Evolutionary conservation across 345 rosid species (phyloP).

Genomic region (Eucalyptus erythrocorys): DNA sequence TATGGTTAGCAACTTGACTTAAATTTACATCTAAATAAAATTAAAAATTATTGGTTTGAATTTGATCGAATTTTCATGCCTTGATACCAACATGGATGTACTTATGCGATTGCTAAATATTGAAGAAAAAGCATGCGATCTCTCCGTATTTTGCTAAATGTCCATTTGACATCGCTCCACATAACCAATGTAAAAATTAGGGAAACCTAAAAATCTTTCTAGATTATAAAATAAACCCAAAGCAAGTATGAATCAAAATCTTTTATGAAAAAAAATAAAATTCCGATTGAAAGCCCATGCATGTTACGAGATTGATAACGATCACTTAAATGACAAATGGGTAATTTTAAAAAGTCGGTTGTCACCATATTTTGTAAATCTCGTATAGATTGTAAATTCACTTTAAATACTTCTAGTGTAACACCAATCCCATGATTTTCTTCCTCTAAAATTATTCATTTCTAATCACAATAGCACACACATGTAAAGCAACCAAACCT

Average conservation of each 20-base stretch:
- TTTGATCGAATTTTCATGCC: background rate
- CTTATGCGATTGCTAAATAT: background rate
- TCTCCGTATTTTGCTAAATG: background rate
- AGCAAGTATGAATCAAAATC: background rate
- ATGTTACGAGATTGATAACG: background rate
- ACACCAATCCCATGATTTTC: background rate
- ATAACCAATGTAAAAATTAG: background rate
- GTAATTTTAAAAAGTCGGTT: background rate
- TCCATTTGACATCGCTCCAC: background rate
- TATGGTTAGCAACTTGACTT: background rate
- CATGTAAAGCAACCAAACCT: background rate
- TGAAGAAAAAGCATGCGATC: background rate
- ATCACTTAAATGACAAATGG: background rate
- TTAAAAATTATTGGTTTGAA: background rate
- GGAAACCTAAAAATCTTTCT: background rate
- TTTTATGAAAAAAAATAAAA: background rate
- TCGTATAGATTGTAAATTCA: background rate
- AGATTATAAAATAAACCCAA: background rate
- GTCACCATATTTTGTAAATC: background rate
- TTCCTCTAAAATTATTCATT: background rate
- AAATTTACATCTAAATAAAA: background rate
- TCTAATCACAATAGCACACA: background rate
- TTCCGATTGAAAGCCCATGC: background rate
- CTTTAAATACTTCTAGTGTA: background rate
- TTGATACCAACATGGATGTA: background rate